Base-by-base conservation (phyloP, 2,329 filamentous ascomycete genomes). In the Aspergillus cejpii region DNA sequence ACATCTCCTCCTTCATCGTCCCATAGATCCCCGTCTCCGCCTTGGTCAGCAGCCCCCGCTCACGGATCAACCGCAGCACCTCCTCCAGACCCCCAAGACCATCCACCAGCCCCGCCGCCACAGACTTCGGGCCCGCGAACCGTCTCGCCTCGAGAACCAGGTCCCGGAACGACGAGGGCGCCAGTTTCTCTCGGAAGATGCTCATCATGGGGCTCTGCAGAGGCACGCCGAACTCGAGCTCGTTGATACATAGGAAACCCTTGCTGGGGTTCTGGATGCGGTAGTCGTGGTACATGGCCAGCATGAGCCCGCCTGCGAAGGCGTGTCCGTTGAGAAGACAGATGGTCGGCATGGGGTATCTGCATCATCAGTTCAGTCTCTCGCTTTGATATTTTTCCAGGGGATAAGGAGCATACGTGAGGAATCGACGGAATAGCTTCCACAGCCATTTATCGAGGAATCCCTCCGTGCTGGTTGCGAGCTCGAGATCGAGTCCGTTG, bases 251-350 rank as follows among this genome's bases (percentile, higher is more conserved):
- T 29, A 86, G 65, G 66, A 80, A 90, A n/a, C 87, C 87, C 15
- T 77, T 74, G 1, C 74, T 60, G 0, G 83, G 77, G 59, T 84
- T 84, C 71, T 87, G 85, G 54, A 92, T 74, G 21, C 87, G 79
- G 70, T 92, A 92, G 69, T 91, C 86, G 67, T 90, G 85, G 67
- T 85, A 80, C 78, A 88, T 86, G 47, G 85, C 79, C 7, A 85
- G 72, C 82, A 92, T 90, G 49, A 90, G 72, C n/a, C 85, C 87
- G 37, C 80, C 87, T 5, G 87, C 87, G 63, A 89, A 92, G 43
- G 83, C 80, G 65, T 94, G 87, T 17, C 87, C 87, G 56, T 87
- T 88, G 43, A 91, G 60, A 6, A 89, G 72, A n/a, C 85, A 83
- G 39, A 92, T 67, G 2, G 86, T 92, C 19, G 87, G 87, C 85